Percentiles rank a stretch among this genome's conserved stretches.
Conservation (phyloP, 2,329 filamentous ascomycete genomes). For the Epichloe baconii region DNA sequence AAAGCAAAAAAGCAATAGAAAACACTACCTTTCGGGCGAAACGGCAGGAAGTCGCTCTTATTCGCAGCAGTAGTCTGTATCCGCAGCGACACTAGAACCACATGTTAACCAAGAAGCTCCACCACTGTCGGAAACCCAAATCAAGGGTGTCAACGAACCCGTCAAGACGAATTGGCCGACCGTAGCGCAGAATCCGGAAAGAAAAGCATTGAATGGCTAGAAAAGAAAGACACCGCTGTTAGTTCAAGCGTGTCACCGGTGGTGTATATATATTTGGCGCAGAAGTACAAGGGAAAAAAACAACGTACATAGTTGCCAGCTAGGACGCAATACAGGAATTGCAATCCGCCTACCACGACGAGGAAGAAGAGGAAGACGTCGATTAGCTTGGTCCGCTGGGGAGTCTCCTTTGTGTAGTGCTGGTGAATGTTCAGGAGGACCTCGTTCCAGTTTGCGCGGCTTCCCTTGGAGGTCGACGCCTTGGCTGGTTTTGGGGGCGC, state of each 20-base stretch:
- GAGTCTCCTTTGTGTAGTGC: slow-evolving; percentile 68
- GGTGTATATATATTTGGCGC: background rate
- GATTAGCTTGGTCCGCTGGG: slow-evolving; percentile 83
- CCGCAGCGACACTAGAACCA: slow-evolving; percentile 48
- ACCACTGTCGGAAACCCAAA: background rate
- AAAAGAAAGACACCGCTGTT: slow-evolving; percentile 1
- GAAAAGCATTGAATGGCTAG: slow-evolving; percentile 96
- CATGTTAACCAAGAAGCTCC: background rate
- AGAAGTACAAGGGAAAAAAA: background rate
- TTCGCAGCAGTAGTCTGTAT: slow-evolving; percentile 86
- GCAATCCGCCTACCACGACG: slow-evolving; percentile 70
- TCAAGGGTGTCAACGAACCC: slow-evolving; percentile 36
- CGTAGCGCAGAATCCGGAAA: slow-evolving; percentile 85
- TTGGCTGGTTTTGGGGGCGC: background rate
- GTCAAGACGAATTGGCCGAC: slow-evolving; percentile 97
- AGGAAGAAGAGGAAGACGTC: slow-evolving; percentile 87
- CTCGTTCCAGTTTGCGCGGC: slow-evolving; percentile 33
- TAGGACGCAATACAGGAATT: slow-evolving; percentile 86
- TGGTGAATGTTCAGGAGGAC: slow-evolving; percentile 60
- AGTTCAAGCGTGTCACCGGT: slow-evolving; percentile 5
- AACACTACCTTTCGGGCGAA: slow-evolving; percentile 61
- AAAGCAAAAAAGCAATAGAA: too few relatives aligned
- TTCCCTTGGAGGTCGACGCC: slow-evolving; percentile 9
- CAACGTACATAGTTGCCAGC: slow-evolving; percentile 83
- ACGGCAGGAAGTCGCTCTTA: slow-evolving; percentile 62